Evolutionary conservation across 2,329 filamentous ascomycete species (phyloP), one percentile per base, ranked within the genome.

Genomic region (Pezicula carpinea): DNA sequence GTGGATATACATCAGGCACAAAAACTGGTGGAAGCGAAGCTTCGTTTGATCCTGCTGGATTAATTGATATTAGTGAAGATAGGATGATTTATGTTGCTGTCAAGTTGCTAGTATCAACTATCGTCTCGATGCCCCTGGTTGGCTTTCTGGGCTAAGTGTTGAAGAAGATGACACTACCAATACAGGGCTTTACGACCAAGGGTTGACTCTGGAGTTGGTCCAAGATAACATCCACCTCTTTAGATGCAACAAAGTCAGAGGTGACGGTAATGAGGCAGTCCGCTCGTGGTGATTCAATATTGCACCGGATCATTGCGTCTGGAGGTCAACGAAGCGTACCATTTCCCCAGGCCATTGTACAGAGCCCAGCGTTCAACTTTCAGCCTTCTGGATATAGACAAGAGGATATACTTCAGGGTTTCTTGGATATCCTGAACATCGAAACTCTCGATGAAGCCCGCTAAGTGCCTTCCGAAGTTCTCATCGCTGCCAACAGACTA

Each of bases 131-230:
- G 51, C 62, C 15, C 62, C 59, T 18, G 61, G 74, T 4, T 77
- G 65, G 63, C 59, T 73, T 44, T 66, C 66, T 8, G 75, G 69
- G 35, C 66, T 69, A 21, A 69, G 59, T 21, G 60, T 73, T 32
- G 66, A 69, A 39, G 17, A 38, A 21, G 62, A 69, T 48, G 73
- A 70, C 8, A 64, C 63, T 7, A 63, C 70, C 5, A 78, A 78
- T 53, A 69, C 68, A 11, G 75, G 67, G 3, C 59, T 78, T 0
- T 65, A 70, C 48, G 76, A 80, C 48, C 76, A 80, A 54, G 67
- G 73, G 6, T 65, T 77, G 22, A 74, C 74, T 26, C 62, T 82
- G 8, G 64, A 78, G 53, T 82, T 77, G 77, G 69, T 80, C 5
- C 68, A 74, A 43, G 58, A 70, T 38, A 63, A 77, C 50, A 76